Base-by-base conservation (phyloP, 2,329 filamentous ascomycete genomes). In the Colletotrichum neosansevieriae region DNA sequence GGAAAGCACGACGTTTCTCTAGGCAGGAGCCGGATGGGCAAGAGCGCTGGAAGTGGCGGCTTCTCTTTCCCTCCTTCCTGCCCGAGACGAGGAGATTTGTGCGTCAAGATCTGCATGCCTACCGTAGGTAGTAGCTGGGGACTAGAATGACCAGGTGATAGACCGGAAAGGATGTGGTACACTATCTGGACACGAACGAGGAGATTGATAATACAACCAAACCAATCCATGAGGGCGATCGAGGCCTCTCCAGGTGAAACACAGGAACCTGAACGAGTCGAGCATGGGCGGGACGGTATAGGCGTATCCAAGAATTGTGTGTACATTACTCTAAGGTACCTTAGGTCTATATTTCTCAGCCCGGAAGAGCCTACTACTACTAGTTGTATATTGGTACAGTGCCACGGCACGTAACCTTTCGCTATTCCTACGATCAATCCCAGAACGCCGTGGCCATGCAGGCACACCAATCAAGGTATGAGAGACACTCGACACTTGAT, bases 271-370 rank as follows among this genome's bases (percentile, higher is more conserved):
- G 21, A 29, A n/a, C 7, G 6, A 15, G 11, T 15, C 6, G 15
- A 21, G 2, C 0, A 21, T 10, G 7, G 13, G 29, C 6, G n/a
- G 10, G 7, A 12, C 9, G 15, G 17, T n/a, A 4, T 6, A 24
- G 17, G 13, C 9, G 6, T 36, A 24, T 58, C 51, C 44, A 47
- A 67, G n/a, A 61, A 62, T 54, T 58, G 57, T 67, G 64, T 69
- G 63, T 69, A 51, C 67, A 69, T 69, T 69, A 67, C 45, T 69
- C 63, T 67, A 69, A 58, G 56, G 61, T 56, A 47, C 54, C 65
- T 65, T 65, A 59, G 65, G 45, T 67, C 62, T 69, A 69, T 67
- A 53, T 69, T 51, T 56, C 57, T 62, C 67, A 69, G 67, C 67
- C 38, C 63, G 17, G n/a, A n/a, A 51, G 57, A 58, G 63, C 67